phyloP scores from a whole-genome alignment of 176 grass and related monocot species.

The Melocanna baccifera region DNA sequence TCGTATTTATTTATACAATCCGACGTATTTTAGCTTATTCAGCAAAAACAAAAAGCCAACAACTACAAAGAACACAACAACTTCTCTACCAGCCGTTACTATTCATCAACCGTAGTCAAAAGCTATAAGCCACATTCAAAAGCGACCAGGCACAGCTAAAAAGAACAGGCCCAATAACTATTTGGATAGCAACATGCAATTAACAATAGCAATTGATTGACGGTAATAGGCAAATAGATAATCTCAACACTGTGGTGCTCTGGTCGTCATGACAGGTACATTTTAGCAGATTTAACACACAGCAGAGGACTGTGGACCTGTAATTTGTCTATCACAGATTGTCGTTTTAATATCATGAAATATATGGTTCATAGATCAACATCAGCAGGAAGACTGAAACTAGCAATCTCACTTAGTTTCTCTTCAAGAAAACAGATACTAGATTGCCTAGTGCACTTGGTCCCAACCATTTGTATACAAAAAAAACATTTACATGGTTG shows the following conservation, averaged over 20 bases:
- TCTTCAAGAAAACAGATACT: neutral
- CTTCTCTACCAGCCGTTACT: too few species aligned
- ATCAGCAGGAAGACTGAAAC: neutral
- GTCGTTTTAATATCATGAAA: slow-evolving; percentile 5
- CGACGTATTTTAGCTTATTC: too few species aligned
- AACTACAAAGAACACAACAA: too few species aligned
- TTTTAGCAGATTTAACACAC: neutral
- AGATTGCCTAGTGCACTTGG: neutral
- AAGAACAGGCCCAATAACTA: too few species aligned
- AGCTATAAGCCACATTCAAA: too few species aligned
- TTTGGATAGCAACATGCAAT: neutral
- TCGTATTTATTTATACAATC: too few species aligned
- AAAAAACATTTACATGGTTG: slow-evolving; percentile 1
- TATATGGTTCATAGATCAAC: neutral
- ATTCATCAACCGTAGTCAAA: too few species aligned
- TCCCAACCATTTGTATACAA: neutral
- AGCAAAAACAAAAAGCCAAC: too few species aligned
- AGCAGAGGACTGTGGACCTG: neutral
- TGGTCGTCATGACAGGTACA: slow-evolving; percentile 25
- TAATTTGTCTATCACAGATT: slow-evolving; percentile 22
- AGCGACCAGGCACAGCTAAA: too few species aligned
- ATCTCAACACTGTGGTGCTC: neutral
- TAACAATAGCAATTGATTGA: neutral
- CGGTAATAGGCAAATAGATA: neutral
- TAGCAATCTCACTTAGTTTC: neutral